Evolutionary conservation across 2,329 filamentous ascomycete genomes (phyloP).

Genomic region (Sarocladium oryzae): DNA sequence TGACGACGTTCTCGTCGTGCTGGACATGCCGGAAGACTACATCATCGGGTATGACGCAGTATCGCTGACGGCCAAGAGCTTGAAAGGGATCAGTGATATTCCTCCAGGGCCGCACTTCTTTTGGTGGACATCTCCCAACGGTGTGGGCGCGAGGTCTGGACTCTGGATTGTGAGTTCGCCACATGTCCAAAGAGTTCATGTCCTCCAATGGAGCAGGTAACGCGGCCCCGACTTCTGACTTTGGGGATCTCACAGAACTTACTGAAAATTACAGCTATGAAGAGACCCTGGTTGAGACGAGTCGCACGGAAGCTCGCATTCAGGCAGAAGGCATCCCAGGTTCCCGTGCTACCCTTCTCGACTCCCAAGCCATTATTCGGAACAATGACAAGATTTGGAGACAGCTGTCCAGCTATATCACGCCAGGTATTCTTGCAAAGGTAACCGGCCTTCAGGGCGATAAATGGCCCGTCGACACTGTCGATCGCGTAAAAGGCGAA

Average conservation of each 20-base stretch:
- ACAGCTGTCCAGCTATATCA: conserved; percentile 43
- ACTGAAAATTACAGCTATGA: conserved; percentile 28
- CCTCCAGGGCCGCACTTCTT: conserved; percentile 52
- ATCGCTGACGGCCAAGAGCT: conserved; percentile 39
- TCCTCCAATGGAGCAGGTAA: conserved; percentile 46
- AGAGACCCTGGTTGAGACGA: conserved; percentile 46
- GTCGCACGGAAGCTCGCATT: conserved; percentile 37
- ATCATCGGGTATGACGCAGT: conserved; percentile 48
- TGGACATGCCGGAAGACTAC: conserved; percentile 44
- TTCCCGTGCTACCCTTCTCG: conserved; percentile 11
- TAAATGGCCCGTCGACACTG: conserved; percentile 48
- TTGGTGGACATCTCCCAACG: conserved; percentile 46
- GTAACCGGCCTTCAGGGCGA: conserved; percentile 35
- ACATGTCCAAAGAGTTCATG: conserved; percentile 26
- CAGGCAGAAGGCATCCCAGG: conserved; percentile 32
- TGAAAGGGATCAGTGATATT: conserved; percentile 48
- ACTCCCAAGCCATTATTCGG: conserved; percentile 15
- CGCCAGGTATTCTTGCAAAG: conserved; percentile 35
- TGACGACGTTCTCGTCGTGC: conserved; percentile 46
- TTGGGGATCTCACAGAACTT: not conserved
- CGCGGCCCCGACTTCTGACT: not conserved
- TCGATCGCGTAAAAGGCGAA: conserved; percentile 43
- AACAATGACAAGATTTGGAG: conserved; percentile 39
- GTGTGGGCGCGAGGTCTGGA: conserved; percentile 44
- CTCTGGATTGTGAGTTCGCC: conserved; percentile 46